Evolutionary conservation across 257 asterid species (phyloP).

Genomic region (Fraxinus pennsylvanica): DNA sequence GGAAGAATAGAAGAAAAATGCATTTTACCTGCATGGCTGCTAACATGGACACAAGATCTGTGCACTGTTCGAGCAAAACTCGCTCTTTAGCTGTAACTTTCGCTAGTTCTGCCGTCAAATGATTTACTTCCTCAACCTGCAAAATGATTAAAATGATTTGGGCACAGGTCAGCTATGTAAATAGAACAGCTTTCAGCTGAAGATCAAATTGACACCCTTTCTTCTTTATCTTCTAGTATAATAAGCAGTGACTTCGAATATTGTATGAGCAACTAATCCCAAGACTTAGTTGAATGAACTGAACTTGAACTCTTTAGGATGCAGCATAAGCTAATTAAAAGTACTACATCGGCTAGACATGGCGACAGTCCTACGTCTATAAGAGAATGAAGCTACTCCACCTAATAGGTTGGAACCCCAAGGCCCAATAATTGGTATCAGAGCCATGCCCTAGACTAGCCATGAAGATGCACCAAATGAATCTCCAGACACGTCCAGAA

Average conservation of each 20-base stretch:
- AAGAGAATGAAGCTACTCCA: background rate
- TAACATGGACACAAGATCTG: conserved; percentile 28
- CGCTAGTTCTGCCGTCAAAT: conserved; percentile 27
- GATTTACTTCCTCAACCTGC: conserved; percentile 30
- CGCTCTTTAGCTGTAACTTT: conserved; percentile 31
- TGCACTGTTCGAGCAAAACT: conserved; percentile 28
- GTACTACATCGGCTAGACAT: background rate
- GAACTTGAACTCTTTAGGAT: background rate
- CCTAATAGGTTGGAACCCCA: background rate
- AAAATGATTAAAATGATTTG: background rate
- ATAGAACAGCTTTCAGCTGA: background rate
- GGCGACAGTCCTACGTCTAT: background rate
- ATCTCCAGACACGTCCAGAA: background rate
- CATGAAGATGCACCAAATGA: background rate
- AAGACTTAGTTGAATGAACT: background rate
- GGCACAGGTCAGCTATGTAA: background rate
- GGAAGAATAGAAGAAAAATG: background rate
- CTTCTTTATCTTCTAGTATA: background rate
- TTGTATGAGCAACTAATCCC: background rate
- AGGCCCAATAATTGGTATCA: background rate
- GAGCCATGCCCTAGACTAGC: background rate
- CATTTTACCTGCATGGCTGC: conserved; percentile 49
- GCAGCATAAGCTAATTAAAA: background rate
- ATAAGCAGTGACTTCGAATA: background rate
- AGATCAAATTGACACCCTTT: background rate